A percentile compares a stretch with the other conserved stretches of the same genome.
These are phyloP conservation scores for Calendula officinalis DNA, from an alignment of 129 eudicot genomes.

Conservation along the genomic window DNA sequence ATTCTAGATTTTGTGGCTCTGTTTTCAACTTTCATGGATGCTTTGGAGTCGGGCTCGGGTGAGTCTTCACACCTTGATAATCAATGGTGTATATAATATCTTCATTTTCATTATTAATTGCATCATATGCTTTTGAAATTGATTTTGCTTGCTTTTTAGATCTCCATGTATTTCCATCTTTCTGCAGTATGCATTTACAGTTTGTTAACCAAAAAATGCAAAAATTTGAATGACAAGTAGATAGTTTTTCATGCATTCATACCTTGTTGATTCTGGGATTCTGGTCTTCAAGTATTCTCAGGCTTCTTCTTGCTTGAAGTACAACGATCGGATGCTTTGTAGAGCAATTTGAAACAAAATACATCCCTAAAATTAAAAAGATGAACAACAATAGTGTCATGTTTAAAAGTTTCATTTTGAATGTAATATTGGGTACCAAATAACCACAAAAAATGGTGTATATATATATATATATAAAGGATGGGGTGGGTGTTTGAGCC, in stretches of 20 bases:
- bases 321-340: conserved; percentile 7
- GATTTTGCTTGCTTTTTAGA: conserved; percentile 20
- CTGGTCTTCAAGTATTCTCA: conserved; percentile 13
- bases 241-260: conserved; percentile 5
- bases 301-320: conserved; percentile 28
- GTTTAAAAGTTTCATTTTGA: conserved; percentile 32
- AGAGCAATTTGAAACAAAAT: conserved; percentile 19
- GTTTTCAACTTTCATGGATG: conserved; percentile 52
- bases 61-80: conserved; percentile 54
- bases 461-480: conserved; percentile 18
- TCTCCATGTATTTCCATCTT: conserved; percentile 31
- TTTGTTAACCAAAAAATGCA: not conserved
- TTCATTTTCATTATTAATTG: conserved; percentile 28
- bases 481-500: conserved; percentile 14
- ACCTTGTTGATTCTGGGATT: conserved; percentile 22
- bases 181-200: conserved; percentile 30
- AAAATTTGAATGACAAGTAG: not conserved
- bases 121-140: conserved; percentile 18
- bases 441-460: conserved; percentile 1
- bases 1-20: conserved; percentile 28
- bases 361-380: conserved; percentile 17
- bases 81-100: conserved; percentile 46
- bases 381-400: conserved; percentile 17
- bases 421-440: conserved; percentile 9
- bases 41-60: conserved; percentile 57